phyloP scores from a whole-genome alignment of 2,329 filamentous ascomycete species.

The Aspergillus terreus region DNA sequence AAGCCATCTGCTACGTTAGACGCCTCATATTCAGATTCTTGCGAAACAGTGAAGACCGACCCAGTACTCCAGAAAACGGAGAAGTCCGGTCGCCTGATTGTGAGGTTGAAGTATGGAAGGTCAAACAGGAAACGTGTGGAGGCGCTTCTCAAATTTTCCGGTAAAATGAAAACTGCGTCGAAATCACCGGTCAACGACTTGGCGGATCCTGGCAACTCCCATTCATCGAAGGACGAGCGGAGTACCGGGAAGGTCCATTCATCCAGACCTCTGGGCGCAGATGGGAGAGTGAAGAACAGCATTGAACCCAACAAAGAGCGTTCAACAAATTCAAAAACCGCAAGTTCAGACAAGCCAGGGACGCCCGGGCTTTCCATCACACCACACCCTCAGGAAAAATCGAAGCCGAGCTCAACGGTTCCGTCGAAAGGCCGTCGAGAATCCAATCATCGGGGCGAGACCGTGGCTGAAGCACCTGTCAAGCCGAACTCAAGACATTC shows the following conservation, averaged over 20 bases:
- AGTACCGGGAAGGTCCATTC: slow-evolving; percentile 11
- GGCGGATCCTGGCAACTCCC: slow-evolving; percentile 17
- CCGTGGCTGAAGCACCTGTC: slow-evolving; percentile 33
- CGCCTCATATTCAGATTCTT: slow-evolving; percentile 5
- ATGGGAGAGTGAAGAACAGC: slow-evolving; percentile 15
- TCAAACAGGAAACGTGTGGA: slow-evolving; percentile 47
- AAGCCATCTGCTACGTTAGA: slow-evolving; percentile 8
- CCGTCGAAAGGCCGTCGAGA: slow-evolving; percentile 42
- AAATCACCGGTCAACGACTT: slow-evolving; percentile 23
- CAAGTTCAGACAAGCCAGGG: slow-evolving; percentile 32
- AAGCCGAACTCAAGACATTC: slow-evolving; percentile 26
- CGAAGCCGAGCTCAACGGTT: slow-evolving; percentile 32
- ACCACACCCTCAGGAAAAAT: slow-evolving; percentile 21
- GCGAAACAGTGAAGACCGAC: slow-evolving; percentile 7
- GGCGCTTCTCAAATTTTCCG: slow-evolving; percentile 42
- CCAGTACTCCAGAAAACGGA: slow-evolving; percentile 4
- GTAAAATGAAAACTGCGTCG: slow-evolving; percentile 31
- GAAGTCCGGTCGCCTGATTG: slow-evolving; percentile 33
- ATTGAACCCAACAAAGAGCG: slow-evolving; percentile 28
- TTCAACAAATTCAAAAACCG: slow-evolving; percentile 28
- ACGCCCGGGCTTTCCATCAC: slow-evolving; percentile 34
- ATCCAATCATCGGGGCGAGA: slow-evolving; percentile 37
- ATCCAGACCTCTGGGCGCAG: slow-evolving; percentile 13
- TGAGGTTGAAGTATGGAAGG: slow-evolving; percentile 52
- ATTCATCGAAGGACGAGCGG: slow-evolving; percentile 16